These are phyloP conservation scores for Isoetes engelmannii DNA, from an alignment of 83 land plant species.

Conservation along the genomic window DNA sequence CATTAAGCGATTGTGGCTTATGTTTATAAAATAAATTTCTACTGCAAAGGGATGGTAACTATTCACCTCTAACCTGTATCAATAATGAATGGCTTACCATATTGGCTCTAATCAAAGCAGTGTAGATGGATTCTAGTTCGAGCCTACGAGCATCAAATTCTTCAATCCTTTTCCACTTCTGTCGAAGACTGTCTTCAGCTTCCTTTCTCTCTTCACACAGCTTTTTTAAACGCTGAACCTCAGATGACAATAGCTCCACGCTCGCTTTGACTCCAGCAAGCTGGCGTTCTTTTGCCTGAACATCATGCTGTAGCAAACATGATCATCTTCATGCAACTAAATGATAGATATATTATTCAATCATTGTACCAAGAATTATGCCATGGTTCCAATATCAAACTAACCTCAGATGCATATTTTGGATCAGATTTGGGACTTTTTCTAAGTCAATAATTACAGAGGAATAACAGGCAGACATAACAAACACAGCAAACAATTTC, in stretches of 20 bases:
- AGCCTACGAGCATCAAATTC: conserved; percentile 90
- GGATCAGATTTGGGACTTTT: too few relatives aligned
- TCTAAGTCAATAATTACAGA: too few relatives aligned
- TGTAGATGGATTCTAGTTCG: conserved; percentile 77
- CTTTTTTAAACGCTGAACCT: conserved; percentile 74
- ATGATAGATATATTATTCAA: too few relatives aligned
- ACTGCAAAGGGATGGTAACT: too few relatives aligned
- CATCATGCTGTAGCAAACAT: conserved; percentile 49
- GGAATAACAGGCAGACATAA: too few relatives aligned
- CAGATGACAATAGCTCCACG: conserved; percentile 60
- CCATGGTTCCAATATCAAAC: too few relatives aligned
- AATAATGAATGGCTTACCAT: conserved; percentile 37
- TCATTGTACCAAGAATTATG: too few relatives aligned
- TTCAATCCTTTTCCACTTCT: conserved; percentile 97
- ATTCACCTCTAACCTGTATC: too few relatives aligned
- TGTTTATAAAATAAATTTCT: too few relatives aligned
- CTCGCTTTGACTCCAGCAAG: conserved; percentile 89
- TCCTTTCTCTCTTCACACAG: conserved; percentile 89
- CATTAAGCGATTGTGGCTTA: too few relatives aligned
- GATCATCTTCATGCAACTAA: too few relatives aligned
- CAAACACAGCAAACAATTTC: conserved; percentile 3
- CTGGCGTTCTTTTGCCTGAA: conserved; percentile 84
- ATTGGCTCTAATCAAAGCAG: conserved; percentile 63
- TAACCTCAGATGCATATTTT: too few relatives aligned
- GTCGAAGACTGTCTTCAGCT: conserved; percentile 82